Conservation (phyloP, 192 early-diverging fungal genomes). For the Entomortierella beljakovae region DNA sequence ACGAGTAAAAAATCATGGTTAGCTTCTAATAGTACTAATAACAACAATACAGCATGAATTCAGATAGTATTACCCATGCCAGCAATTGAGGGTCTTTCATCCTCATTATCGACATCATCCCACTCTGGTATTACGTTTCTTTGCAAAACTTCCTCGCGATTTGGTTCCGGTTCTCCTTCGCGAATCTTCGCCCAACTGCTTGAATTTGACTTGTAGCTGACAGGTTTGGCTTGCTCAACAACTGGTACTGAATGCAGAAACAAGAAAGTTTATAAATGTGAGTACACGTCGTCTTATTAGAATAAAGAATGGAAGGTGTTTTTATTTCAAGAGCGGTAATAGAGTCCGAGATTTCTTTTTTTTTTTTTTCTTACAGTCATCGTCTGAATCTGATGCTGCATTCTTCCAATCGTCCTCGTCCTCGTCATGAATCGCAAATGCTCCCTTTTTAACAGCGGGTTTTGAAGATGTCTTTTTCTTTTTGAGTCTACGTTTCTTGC, state of each 20-base stretch:
- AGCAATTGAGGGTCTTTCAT: constrained; percentile 45
- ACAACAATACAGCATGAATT: neutral
- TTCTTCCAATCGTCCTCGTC: constrained; percentile 47
- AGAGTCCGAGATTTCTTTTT: too few species aligned
- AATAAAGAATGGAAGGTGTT: too few species aligned
- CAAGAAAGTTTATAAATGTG: neutral
- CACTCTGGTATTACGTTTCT: constrained; percentile 47
- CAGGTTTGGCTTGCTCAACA: constrained; percentile 28
- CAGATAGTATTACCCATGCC: constrained; percentile 36
- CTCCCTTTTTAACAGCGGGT: constrained; percentile 25
- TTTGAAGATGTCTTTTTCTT: constrained; percentile 29
- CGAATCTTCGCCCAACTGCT: constrained; percentile 46
- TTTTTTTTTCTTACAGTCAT: constrained; percentile 35
- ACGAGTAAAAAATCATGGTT: neutral
- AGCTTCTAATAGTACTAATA: too few species aligned
- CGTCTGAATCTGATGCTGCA: constrained; percentile 37
- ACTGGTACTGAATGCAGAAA: constrained; percentile 12
- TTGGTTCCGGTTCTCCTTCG: constrained; percentile 34
- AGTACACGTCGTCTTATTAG: too few species aligned
- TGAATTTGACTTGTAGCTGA: constrained; percentile 34
- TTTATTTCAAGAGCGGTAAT: too few species aligned
- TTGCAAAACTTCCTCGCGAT: constrained; percentile 24
- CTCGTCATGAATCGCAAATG: constrained; percentile 53
- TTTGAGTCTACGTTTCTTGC: constrained; percentile 35
- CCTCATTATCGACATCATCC: constrained; percentile 54